phyloP scores from a whole-genome alignment of 768 basidiomycete species.

The Phylloporus sp. region DNA sequence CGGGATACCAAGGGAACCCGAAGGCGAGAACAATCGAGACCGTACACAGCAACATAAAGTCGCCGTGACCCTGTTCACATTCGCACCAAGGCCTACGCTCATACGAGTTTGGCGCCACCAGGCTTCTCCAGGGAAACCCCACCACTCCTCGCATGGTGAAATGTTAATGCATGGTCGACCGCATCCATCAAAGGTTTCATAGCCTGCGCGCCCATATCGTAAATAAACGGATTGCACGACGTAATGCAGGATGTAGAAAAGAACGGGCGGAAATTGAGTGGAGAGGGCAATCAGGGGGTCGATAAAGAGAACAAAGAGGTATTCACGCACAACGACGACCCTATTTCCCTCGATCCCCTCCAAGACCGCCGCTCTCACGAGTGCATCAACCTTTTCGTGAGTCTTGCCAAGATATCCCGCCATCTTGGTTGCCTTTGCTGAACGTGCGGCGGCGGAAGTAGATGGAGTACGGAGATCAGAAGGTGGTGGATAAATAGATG shows the following conservation, averaged over 20 bases:
- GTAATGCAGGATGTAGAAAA: neutral
- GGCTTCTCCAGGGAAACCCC: conserved; percentile 7
- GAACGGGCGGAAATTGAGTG: neutral
- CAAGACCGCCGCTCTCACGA: conserved; percentile 60
- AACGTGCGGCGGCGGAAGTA: conserved; percentile 63
- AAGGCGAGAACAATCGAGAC: neutral
- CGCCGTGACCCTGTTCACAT: neutral
- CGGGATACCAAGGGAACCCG: too few relatives aligned
- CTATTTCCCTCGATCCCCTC: conserved; percentile 59
- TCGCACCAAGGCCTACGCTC: neutral
- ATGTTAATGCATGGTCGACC: conserved; percentile 67
- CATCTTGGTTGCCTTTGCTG: conserved; percentile 85
- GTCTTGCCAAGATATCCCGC: conserved; percentile 75
- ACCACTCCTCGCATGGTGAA: conserved; percentile 43
- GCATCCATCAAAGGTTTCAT: conserved; percentile 74
- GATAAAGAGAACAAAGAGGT: conserved; percentile 7
- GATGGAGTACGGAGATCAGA: conserved; percentile 51
- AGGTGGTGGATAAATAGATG: conserved; percentile 73
- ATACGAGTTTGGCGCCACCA: conserved; percentile 8
- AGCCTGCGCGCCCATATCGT: conserved; percentile 43
- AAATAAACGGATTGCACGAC: neutral
- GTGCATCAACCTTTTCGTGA: conserved; percentile 73
- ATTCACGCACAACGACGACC: conserved; percentile 59
- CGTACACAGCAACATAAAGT: too few relatives aligned
- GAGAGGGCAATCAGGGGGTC: neutral